Percentiles rank a stretch among this genome's conserved stretches.
Evolutionary conservation across 805 yeast genomes (phyloP).

Genomic region (Schizosaccharomyces pombe): DNA sequence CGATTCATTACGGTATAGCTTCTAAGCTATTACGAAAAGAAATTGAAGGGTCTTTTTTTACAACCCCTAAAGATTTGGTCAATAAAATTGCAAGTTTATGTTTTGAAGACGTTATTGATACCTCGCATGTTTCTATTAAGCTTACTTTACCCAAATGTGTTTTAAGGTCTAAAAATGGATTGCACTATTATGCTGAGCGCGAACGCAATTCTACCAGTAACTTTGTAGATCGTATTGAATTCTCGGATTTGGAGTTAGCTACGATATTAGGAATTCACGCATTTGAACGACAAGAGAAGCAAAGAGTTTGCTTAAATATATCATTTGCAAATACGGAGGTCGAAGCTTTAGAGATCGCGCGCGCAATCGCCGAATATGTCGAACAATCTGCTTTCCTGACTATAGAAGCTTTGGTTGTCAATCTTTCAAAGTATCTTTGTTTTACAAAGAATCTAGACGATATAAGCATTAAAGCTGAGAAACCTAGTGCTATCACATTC

Average conservation of each 20-base stretch:
- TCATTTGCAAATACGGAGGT: conserved; percentile 18
- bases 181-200: not conserved
- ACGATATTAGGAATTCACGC: conserved; percentile 86
- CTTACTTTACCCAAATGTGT: not conserved
- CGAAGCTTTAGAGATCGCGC: conserved; percentile 24
- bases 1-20: conserved; percentile 14
- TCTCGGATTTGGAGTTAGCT: conserved; percentile 26
- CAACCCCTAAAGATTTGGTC: not conserved
- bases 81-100: not conserved
- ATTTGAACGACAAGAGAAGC: conserved; percentile 64
- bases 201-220: not conserved
- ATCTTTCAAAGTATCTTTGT: conserved; percentile 37
- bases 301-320: conserved; percentile 41
- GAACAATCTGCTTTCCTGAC: conserved; percentile 69
- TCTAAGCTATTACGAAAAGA: conserved; percentile 20
- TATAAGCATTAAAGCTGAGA: conserved; percentile 37
- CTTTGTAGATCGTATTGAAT: not conserved
- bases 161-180: not conserved
- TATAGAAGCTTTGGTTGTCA: conserved; percentile 70
- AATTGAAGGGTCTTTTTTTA: conserved; percentile 9
- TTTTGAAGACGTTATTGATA: not conserved
- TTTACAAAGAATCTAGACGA: conserved; percentile 19
- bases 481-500: conserved; percentile 69
- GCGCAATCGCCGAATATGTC: conserved; percentile 32
- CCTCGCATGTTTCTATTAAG: not conserved